phyloP scores from a whole-genome alignment of 495 filamentous ascomycete species.

The Trichocladium uniseriatum region DNA sequence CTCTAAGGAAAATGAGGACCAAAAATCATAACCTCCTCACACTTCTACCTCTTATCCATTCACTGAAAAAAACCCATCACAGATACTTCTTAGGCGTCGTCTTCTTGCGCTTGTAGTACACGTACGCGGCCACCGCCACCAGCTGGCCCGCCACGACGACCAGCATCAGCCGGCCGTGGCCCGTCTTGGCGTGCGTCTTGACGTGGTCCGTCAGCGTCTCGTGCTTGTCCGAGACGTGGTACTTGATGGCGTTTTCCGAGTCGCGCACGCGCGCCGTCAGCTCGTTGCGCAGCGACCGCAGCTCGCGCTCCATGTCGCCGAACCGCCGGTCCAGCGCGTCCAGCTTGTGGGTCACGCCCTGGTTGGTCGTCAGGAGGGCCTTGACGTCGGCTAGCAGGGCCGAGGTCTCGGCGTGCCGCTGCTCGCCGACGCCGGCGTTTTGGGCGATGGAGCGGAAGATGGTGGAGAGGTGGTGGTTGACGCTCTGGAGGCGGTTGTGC shows the following conservation, averaged over 20 bases:
- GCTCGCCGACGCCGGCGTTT: constrained; percentile 42
- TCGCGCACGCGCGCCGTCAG: constrained; percentile 47
- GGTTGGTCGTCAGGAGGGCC: constrained; percentile 23
- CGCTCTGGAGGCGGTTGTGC: constrained; percentile 65
- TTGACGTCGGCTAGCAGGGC: constrained; percentile 32
- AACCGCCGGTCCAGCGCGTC: constrained; percentile 41
- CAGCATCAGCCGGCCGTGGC: constrained; percentile 65
- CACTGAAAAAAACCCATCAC: constrained; percentile 26
- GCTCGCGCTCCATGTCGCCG: constrained; percentile 54
- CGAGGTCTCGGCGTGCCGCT: constrained; percentile 49
- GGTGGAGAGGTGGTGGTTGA: constrained; percentile 62
- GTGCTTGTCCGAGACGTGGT: constrained; percentile 63
- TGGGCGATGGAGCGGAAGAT: constrained; percentile 55
- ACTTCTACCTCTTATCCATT: neutral
- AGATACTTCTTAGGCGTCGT: constrained; percentile 88
- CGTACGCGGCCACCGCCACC: constrained; percentile 56
- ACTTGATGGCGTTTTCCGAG: constrained; percentile 65
- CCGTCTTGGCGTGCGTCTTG: constrained; percentile 45
- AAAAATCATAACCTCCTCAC: neutral
- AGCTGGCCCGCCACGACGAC: constrained; percentile 69
- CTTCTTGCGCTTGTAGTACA: constrained; percentile 75
- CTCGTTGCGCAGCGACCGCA: constrained; percentile 46
- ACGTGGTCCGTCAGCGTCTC: constrained; percentile 52
- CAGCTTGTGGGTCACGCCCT: constrained; percentile 26
- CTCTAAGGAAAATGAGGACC: neutral